A percentile compares a stretch with the other conserved stretches of the same genome.
These are phyloP conservation scores for Pilatotrama ljubarskyi DNA, from an alignment of 768 basidiomycete species.

Conservation along the genomic window DNA sequence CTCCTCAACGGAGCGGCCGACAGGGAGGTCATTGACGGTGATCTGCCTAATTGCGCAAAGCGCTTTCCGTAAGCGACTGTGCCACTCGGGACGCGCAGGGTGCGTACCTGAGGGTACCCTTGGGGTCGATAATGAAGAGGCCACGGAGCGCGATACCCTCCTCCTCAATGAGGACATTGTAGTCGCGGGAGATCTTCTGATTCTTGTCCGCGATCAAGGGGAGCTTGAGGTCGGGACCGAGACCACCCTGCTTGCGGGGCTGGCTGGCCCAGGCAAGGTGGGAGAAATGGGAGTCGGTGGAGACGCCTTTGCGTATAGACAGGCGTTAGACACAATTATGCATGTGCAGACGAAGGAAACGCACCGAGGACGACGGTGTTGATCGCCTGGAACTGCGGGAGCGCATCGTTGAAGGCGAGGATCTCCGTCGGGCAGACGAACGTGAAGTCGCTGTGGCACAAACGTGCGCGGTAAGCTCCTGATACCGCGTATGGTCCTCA, in stretches of 20 bases:
- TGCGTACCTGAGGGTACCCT: conserved; percentile 66
- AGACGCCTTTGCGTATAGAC: conserved; percentile 52
- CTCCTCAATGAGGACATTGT: conserved; percentile 87
- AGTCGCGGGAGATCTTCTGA: conserved; percentile 80
- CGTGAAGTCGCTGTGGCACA: conserved; percentile 68
- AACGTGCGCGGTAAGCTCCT: neutral
- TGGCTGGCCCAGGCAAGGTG: conserved; percentile 88
- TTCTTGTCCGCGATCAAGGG: conserved; percentile 79
- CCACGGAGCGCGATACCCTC: conserved; percentile 88
- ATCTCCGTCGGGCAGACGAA: conserved; percentile 96
- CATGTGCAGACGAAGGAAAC: conserved; percentile 16
- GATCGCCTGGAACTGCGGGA: conserved; percentile 70
- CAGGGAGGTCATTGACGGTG: conserved; percentile 89
- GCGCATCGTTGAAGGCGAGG: conserved; percentile 89
- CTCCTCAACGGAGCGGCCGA: conserved; percentile 95
- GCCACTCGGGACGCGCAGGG: neutral
- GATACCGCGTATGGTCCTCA: neutral
- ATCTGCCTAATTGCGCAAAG: conserved; percentile 54
- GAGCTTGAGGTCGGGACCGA: conserved; percentile 85
- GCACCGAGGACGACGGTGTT: conserved; percentile 77
- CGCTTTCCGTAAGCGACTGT: neutral
- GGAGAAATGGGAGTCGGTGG: conserved; percentile 87
- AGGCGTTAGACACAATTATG: neutral
- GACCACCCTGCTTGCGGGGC: conserved; percentile 81
- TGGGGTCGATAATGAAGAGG: conserved; percentile 84